These are phyloP conservation scores for Beauveria caledonica DNA, from an alignment of 2,329 filamentous ascomycete species.

Conservation along the genomic window DNA sequence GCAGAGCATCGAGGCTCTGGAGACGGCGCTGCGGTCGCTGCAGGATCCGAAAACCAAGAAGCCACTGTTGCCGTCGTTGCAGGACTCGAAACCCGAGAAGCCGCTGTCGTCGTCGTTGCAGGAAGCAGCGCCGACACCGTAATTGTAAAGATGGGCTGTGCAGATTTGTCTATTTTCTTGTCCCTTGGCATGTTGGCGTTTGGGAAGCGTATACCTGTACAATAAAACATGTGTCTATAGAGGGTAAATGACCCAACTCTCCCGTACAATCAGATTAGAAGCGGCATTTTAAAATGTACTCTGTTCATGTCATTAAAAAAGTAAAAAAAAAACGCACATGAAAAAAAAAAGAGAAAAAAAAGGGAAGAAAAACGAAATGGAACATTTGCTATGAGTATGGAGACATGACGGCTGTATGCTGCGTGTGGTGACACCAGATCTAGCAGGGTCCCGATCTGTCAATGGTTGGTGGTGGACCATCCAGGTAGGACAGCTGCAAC, in stretches of 20 bases:
- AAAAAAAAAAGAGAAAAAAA: not conserved
- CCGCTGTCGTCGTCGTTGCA: conserved; percentile 38
- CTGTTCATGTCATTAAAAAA: not conserved
- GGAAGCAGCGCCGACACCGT: conserved; percentile 13
- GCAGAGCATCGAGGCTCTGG: conserved; percentile 43
- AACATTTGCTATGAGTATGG: not conserved
- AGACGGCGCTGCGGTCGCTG: conserved; percentile 42
- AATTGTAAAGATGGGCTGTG: not conserved
- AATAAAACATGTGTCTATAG: not conserved
- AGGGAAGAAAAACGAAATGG: not conserved
- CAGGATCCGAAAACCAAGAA: conserved; percentile 50
- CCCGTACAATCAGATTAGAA: conserved; percentile 8
- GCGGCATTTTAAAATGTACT: not conserved
- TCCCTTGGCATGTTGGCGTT: not conserved
- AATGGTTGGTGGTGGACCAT: not conserved
- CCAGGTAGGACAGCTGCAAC: not conserved
- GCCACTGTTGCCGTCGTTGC: conserved; percentile 38
- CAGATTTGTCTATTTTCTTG: not conserved
- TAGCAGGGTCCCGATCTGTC: not conserved
- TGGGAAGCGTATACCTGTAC: not conserved
- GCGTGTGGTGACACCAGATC: not conserved
- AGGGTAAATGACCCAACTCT: not conserved
- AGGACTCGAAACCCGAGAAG: conserved; percentile 44
- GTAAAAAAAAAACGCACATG: not conserved
- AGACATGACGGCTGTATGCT: not conserved